These are phyloP conservation scores for Penicillium verrucosum DNA, from an alignment of 2,329 filamentous ascomycete species.

Conservation along the genomic window DNA sequence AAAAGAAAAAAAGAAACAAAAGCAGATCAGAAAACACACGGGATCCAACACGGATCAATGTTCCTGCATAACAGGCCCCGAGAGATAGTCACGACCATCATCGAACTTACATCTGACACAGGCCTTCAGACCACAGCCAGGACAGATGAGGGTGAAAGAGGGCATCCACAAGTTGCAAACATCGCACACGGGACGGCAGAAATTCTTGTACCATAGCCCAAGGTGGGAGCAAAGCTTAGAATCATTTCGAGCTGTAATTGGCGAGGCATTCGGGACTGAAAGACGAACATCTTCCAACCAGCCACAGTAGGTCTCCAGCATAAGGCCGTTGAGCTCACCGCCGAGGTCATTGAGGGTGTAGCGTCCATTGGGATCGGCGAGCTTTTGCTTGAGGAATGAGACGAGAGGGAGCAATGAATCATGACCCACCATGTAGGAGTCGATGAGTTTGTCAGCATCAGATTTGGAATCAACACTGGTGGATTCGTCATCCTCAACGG, in stretches of 20 bases:
- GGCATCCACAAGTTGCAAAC: slow-evolving; percentile 30
- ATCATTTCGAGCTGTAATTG: background rate
- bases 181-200: slow-evolving; percentile 22
- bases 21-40: background rate
- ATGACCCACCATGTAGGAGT: background rate
- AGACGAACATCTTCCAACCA: slow-evolving; percentile 25
- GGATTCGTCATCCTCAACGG: background rate
- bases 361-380: slow-evolving; percentile 17
- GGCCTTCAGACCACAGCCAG: slow-evolving; percentile 26
- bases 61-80: background rate
- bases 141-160: slow-evolving; percentile 29
- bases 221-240: slow-evolving; percentile 23
- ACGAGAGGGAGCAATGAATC: slow-evolving; percentile 19
- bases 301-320: slow-evolving; percentile 28
- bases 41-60: background rate
- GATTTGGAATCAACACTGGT: background rate
- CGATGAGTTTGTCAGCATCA: background rate
- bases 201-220: slow-evolving; percentile 28
- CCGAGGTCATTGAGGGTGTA: slow-evolving; percentile 28
- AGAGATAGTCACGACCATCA: no score
- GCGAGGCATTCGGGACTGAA: slow-evolving; percentile 15
- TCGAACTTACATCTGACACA: slow-evolving; percentile 34
- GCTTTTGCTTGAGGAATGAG: slow-evolving; percentile 26
- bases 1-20: background rate
- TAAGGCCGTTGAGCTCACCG: slow-evolving; percentile 27